Conservation (phyloP, 169 alveolate genomes). For the Babesia sp. region DNA sequence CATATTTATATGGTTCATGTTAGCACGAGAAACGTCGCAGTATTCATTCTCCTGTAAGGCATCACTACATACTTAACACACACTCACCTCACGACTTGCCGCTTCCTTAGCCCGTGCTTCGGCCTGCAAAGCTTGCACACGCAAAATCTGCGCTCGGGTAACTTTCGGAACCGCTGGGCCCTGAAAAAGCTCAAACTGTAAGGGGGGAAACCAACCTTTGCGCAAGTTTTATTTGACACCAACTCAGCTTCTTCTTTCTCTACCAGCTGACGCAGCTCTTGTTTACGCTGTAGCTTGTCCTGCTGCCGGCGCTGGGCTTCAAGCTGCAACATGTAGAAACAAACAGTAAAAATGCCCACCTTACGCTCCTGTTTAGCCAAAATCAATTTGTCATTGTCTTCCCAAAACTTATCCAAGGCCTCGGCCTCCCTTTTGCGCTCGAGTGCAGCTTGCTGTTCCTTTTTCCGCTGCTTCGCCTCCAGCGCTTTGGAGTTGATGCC, state of each 20-base stretch:
- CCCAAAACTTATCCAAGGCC: conserved; percentile 73
- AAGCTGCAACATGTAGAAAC: conserved; percentile 19
- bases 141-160: conserved; percentile 59
- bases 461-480: conserved; percentile 72
- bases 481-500: conserved; percentile 78
- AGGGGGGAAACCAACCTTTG: conserved; percentile 25
- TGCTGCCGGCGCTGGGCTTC: conserved; percentile 63
- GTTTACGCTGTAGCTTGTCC: conserved; percentile 58
- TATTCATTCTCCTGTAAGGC: conserved; percentile 11
- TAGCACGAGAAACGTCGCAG: conserved; percentile 26
- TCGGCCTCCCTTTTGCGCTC: conserved; percentile 69
- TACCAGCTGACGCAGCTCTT: conserved; percentile 51
- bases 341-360: conserved; percentile 21
- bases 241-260: conserved; percentile 63
- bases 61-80: neutral
- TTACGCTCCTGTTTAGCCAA: conserved; percentile 75
- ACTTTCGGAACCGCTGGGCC: conserved; percentile 55
- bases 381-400: conserved; percentile 74
- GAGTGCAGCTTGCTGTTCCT: conserved; percentile 70
- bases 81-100: conserved; percentile 28
- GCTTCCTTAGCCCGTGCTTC: conserved; percentile 54
- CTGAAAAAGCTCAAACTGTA: neutral
- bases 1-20: conserved; percentile 52
- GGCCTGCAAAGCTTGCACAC: conserved; percentile 46
- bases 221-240: conserved; percentile 38